phyloP scores from a whole-genome alignment of 345 rosid genomes.

The Eucalyptus microcorys region DNA sequence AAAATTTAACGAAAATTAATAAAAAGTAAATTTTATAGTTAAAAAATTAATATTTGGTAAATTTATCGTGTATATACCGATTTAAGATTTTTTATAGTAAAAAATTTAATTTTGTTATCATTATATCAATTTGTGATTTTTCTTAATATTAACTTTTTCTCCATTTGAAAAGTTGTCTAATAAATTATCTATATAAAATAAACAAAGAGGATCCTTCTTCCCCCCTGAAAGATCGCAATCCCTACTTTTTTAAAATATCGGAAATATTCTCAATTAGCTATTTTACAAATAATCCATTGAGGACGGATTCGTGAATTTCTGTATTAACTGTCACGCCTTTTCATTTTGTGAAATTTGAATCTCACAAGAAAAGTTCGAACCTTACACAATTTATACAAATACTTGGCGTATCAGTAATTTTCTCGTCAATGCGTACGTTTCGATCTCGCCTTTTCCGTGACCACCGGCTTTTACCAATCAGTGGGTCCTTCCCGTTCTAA shows the following conservation, averaged over 20 bases:
- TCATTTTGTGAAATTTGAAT: neutral
- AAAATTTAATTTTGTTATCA: too few species aligned
- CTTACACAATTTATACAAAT: neutral
- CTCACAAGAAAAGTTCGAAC: neutral
- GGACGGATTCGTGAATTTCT: neutral
- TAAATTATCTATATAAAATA: too few species aligned
- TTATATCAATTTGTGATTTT: too few species aligned
- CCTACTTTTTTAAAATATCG: neutral
- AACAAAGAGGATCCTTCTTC: neutral
- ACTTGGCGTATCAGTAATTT: neutral
- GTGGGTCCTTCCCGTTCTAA: neutral
- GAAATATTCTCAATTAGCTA: neutral
- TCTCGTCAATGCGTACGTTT: neutral
- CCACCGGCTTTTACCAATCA: neutral
- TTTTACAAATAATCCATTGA: neutral
- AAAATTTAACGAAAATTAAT: fast-evolving
- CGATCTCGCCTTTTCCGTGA: neutral
- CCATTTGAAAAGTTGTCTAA: too few species aligned
- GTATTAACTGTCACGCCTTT: neutral
- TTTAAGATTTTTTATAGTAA: too few species aligned
- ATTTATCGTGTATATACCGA: fast-evolving
- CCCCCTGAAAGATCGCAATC: fast-evolving
- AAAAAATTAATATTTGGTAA: fast-evolving
- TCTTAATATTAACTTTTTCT: too few species aligned
- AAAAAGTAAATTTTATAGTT: fast-evolving